Conservation (phyloP, 306 rosid species). For the Geum urbanum region DNA sequence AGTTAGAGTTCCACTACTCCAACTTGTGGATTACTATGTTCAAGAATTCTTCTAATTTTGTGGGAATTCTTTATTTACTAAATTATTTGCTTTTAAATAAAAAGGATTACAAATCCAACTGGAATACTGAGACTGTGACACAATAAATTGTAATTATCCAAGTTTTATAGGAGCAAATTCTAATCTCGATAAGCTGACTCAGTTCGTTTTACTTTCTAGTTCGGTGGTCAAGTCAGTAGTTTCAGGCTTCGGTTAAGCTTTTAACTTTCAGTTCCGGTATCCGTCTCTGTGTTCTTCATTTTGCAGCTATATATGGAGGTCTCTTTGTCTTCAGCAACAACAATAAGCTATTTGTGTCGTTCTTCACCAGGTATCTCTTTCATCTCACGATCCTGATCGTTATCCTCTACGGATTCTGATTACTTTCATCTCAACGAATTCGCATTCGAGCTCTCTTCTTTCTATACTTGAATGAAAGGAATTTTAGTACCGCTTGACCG, state of each 20-base stretch:
- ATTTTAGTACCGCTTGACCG: too few relatives aligned
- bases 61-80: too few relatives aligned
- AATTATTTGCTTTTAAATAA: too few relatives aligned
- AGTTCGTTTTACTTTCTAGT: too few relatives aligned
- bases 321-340: conserved; percentile 43
- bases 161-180: too few relatives aligned
- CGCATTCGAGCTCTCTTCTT: background rate
- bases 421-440: background rate
- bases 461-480: background rate
- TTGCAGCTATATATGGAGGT: conserved; percentile 44
- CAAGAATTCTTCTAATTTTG: too few relatives aligned
- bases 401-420: background rate
- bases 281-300: background rate
- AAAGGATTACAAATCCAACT: too few relatives aligned
- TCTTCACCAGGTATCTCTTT: conserved; percentile 23
- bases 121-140: too few relatives aligned
- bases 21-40: too few relatives aligned
- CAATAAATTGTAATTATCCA: background rate
- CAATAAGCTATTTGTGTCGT: conserved; percentile 19
- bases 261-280: background rate
- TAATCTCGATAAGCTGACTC: too few relatives aligned
- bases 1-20: too few relatives aligned
- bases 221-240: too few relatives aligned
- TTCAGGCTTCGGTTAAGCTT: background rate
- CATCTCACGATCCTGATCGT: background rate